Percentiles rank a stretch among this genome's conserved stretches.
phyloP scores from a whole-genome alignment of 352 stramenopile species.

The Phytophthora lateralis region DNA sequence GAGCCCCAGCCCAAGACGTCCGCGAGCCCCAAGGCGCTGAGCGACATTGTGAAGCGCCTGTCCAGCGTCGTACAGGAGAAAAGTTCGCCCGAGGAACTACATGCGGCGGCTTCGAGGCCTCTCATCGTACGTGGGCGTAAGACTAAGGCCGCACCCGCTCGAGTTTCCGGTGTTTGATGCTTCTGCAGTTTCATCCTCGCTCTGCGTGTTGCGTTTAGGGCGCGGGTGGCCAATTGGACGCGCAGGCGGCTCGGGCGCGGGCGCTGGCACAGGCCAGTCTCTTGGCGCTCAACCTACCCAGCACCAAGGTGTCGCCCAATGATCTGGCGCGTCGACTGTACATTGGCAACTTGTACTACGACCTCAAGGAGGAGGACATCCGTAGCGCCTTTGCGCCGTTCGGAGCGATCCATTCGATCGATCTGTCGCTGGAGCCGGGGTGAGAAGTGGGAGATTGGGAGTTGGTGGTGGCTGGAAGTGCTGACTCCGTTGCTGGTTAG shows the following conservation, averaged over 20 bases:
- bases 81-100: slow-evolving; percentile 43
- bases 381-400: slow-evolving; percentile 70
- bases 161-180: slow-evolving; percentile 32
- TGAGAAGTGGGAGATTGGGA: slow-evolving; percentile 24
- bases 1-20: slow-evolving; percentile 2
- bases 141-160: background rate
- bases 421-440: slow-evolving; percentile 80
- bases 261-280: slow-evolving; percentile 76
- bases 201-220: slow-evolving; percentile 47
- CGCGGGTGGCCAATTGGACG: slow-evolving; percentile 45
- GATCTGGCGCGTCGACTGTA: slow-evolving; percentile 79
- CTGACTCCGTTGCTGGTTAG: slow-evolving; percentile 26
- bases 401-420: slow-evolving; percentile 71
- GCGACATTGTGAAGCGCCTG: slow-evolving; percentile 68
- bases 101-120: slow-evolving; percentile 25
- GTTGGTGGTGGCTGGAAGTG: slow-evolving; percentile 1
- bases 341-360: slow-evolving; percentile 85
- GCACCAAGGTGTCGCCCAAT: slow-evolving; percentile 50
- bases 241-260: slow-evolving; percentile 58
- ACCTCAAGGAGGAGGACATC: slow-evolving; percentile 82
- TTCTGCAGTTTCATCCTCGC: slow-evolving; percentile 53
- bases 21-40: slow-evolving; percentile 37
- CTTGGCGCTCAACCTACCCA: slow-evolving; percentile 59
- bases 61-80: slow-evolving; percentile 75
- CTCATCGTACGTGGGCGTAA: slow-evolving; percentile 35